Evolutionary conservation across 2,329 filamentous ascomycete genomes (phyloP).

Genomic region (Arthrinium phaeospermum): DNA sequence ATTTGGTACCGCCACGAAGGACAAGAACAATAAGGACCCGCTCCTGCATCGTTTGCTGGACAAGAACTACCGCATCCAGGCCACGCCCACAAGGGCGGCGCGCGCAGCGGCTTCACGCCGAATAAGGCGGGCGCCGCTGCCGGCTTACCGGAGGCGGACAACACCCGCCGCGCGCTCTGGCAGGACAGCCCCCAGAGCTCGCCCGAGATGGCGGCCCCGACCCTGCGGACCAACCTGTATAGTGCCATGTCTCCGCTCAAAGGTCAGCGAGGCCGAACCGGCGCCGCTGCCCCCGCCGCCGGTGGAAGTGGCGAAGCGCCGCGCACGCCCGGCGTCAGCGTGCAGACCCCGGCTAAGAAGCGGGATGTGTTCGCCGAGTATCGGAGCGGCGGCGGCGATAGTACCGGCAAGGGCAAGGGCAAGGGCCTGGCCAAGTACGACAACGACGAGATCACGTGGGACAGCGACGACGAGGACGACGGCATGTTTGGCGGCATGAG

Average conservation of each 20-base stretch:
- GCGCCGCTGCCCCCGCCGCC: constrained; percentile 42
- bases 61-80: constrained; percentile 92
- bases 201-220: constrained; percentile 80
- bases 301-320: constrained; percentile 52
- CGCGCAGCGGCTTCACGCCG: constrained; percentile 34
- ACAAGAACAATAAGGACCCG: constrained; percentile 67
- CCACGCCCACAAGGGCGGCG: constrained; percentile 72
- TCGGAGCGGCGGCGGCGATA: constrained; percentile 26
- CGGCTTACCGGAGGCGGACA: constrained; percentile 39
- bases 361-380: constrained; percentile 53
- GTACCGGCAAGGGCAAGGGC: constrained; percentile 31
- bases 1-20: constrained; percentile 31
- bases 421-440: constrained; percentile 42
- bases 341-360: constrained; percentile 74
- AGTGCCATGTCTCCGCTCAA: constrained; percentile 66
- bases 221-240: constrained; percentile 85
- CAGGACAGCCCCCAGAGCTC: constrained; percentile 70
- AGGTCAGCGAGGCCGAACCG: constrained; percentile 47
- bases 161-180: constrained; percentile 48
- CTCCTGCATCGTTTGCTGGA: constrained; percentile 91
- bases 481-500: constrained; percentile 74
- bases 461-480: constrained; percentile 72
- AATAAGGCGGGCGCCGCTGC: constrained; percentile 32
- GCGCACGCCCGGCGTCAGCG: constrained; percentile 82
- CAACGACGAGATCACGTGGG: constrained; percentile 69